phyloP scores from a whole-genome alignment of 2,329 filamentous ascomycete genomes.

The Xylogone sp. region DNA sequence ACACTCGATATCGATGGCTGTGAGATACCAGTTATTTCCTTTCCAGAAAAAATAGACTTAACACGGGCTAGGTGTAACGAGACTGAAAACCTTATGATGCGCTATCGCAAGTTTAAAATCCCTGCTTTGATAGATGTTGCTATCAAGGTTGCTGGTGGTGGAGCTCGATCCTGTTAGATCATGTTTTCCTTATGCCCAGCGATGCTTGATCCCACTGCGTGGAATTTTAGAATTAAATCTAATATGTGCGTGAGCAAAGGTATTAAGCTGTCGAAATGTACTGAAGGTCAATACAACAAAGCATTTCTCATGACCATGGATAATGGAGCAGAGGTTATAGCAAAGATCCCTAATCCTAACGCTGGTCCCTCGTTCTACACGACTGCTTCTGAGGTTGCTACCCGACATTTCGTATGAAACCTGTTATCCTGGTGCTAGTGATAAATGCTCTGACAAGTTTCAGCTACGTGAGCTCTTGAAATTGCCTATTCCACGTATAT shows the following conservation, averaged over 20 bases:
- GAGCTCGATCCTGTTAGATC: conserved; percentile 14
- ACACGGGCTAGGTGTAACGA: conserved; percentile 20
- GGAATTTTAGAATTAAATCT: neutral
- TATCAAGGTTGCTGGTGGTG: conserved; percentile 6
- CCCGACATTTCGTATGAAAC: conserved; percentile 12
- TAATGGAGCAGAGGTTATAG: conserved; percentile 15
- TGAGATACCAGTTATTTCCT: conserved; percentile 7
- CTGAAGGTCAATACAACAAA: conserved; percentile 17
- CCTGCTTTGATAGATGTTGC: conserved; percentile 18
- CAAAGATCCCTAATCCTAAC: conserved; percentile 17
- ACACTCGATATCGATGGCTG: conserved; percentile 26
- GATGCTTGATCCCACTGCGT: neutral
- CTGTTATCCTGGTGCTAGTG: conserved; percentile 1
- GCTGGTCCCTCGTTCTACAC: conserved; percentile 16
- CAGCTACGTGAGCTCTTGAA: conserved; percentile 12
- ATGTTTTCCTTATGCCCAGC: neutral
- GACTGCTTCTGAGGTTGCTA: conserved; percentile 19
- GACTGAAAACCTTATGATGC: conserved; percentile 19
- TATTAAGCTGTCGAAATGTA: conserved; percentile 14
- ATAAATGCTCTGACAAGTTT: conserved; percentile 5
- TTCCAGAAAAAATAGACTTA: conserved; percentile 4
- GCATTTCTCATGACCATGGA: conserved; percentile 18
- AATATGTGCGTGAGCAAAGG: conserved; percentile 9
- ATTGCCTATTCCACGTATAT: conserved; percentile 13
- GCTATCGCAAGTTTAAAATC: conserved; percentile 26